These are phyloP conservation scores for Hansenula lynferdii DNA, from an alignment of 1,139 yeast species.

Conservation along the genomic window DNA sequence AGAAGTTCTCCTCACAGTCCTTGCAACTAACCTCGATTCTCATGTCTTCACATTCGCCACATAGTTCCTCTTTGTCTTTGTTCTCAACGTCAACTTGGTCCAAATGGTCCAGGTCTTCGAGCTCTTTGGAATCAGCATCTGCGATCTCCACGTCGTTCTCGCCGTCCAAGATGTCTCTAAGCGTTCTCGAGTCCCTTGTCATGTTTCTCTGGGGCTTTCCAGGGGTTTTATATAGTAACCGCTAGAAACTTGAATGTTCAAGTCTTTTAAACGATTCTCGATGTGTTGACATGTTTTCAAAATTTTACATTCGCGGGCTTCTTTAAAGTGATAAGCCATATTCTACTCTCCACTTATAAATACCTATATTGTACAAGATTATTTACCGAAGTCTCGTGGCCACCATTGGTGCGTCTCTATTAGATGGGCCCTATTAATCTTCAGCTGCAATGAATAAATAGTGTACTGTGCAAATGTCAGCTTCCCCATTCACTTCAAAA, in stretches of 20 bases:
- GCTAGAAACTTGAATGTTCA: no score
- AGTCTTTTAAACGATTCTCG: no score
- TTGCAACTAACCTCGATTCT: slow-evolving; percentile 53
- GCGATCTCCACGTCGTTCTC: slow-evolving; percentile 18
- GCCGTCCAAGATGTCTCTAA: slow-evolving; percentile 24
- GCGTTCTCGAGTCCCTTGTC: slow-evolving; percentile 18
- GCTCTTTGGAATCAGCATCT: slow-evolving; percentile 10
- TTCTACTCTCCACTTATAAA: neutral
- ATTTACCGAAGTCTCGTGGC: neutral
- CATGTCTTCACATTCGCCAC: slow-evolving; percentile 70
- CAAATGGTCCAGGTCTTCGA: slow-evolving; percentile 16
- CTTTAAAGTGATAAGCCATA: no score
- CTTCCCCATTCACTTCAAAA: slow-evolving; percentile 9
- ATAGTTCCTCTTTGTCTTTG: slow-evolving; percentile 34
- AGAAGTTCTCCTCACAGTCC: slow-evolving; percentile 58
- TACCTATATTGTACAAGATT: neutral
- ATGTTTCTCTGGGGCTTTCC: no score
- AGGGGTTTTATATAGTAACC: no score
- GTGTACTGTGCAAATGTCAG: neutral
- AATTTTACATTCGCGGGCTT: no score
- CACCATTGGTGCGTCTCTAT: neutral
- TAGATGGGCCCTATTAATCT: neutral
- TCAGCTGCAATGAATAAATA: slow-evolving; percentile 1
- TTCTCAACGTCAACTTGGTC: slow-evolving; percentile 17
- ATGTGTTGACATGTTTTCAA: no score